phyloP scores from a whole-genome alignment of 164 flowering plant genomes.

The Aristolochia californica region DNA sequence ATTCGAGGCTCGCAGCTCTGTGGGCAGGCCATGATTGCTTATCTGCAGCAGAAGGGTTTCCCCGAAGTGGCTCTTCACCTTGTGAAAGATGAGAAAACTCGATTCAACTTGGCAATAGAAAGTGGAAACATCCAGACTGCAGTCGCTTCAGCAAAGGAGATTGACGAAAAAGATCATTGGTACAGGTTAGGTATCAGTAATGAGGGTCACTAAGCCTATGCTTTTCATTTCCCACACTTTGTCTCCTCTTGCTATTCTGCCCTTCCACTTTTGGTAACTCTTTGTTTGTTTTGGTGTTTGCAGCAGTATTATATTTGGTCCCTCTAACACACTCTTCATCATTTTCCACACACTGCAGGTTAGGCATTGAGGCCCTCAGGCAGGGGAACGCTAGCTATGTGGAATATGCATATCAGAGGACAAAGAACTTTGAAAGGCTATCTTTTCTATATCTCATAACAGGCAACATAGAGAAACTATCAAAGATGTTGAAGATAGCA shows the following conservation, averaged over 20 bases:
- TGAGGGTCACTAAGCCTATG: too few relatives aligned
- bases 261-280: too few relatives aligned
- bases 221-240: too few relatives aligned
- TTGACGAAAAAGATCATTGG: constrained; percentile 89
- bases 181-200: constrained; percentile 51
- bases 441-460: constrained; percentile 82
- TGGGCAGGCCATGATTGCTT: constrained; percentile 93
- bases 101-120: constrained; percentile 76
- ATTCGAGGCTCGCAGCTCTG: constrained; percentile 68
- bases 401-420: constrained; percentile 87
- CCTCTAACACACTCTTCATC: too few relatives aligned
- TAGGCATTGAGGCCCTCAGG: constrained; percentile 90
- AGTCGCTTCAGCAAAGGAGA: constrained; percentile 77
- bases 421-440: constrained; percentile 80
- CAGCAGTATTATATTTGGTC: too few relatives aligned
- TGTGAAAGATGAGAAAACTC: constrained; percentile 76
- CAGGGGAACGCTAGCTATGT: constrained; percentile 92
- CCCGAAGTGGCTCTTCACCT: constrained; percentile 92
- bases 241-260: too few relatives aligned
- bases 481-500: constrained; percentile 86
- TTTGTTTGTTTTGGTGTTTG: too few relatives aligned
- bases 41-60: constrained; percentile 87
- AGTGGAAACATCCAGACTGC: constrained; percentile 86
- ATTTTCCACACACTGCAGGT: neutral
- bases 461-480: constrained; percentile 70